Percentiles rank a stretch among this genome's conserved stretches.
Evolutionary conservation across 352 stramenopile genomes (phyloP).

Genomic region (Thraustotheca clavata): DNA sequence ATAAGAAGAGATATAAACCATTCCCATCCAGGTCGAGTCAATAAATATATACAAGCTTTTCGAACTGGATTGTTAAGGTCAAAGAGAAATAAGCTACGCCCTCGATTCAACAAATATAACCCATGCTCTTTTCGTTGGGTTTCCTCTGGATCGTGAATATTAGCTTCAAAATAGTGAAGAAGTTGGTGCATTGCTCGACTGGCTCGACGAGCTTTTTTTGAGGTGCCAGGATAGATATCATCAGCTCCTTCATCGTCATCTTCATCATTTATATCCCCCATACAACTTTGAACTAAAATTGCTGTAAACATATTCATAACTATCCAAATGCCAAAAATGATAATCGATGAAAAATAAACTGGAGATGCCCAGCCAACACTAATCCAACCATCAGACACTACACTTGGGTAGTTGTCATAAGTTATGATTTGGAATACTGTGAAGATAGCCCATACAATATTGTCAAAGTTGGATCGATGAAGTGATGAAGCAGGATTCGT

Average conservation of each 20-base stretch:
- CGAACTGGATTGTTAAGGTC: constrained; percentile 20
- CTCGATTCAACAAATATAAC: too few species aligned
- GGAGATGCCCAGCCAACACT: constrained; percentile 51
- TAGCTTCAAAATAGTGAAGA: neutral
- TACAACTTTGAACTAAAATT: constrained; percentile 59
- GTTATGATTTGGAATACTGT: constrained; percentile 93
- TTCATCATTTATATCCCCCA: constrained; percentile 10
- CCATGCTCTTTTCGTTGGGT: neutral
- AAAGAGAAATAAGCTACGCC: too few species aligned
- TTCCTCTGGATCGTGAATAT: neutral
- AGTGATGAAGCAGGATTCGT: neutral
- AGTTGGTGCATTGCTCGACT: neutral
- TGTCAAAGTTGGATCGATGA: constrained; percentile 82
- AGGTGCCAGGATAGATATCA: too few species aligned
- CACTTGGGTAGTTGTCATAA: constrained; percentile 91
- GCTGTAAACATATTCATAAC: constrained; percentile 91
- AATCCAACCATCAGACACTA: constrained; percentile 91
- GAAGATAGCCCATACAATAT: constrained; percentile 60
- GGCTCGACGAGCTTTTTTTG: neutral
- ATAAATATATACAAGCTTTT: constrained; percentile 22
- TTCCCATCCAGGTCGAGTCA: constrained; percentile 31
- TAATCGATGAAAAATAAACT: constrained; percentile 83
- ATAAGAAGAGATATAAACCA: constrained; percentile 35
- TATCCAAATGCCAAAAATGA: constrained; percentile 86
- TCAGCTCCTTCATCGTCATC: too few species aligned